phyloP scores from a whole-genome alignment of 345 rosid species.

The Clarkia xantiana region DNA sequence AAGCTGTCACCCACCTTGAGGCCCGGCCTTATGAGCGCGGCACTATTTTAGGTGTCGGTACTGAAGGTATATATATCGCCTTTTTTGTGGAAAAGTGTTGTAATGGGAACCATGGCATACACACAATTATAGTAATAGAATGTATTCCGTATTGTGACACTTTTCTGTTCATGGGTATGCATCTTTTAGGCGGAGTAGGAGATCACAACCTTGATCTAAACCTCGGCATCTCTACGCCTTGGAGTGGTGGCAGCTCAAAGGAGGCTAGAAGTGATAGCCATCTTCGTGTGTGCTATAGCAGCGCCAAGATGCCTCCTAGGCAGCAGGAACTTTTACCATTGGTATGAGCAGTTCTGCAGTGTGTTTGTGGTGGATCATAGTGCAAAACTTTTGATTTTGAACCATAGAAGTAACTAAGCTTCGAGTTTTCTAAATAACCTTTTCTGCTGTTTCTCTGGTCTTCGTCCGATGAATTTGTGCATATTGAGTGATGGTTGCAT shows the following conservation, averaged over 20 bases:
- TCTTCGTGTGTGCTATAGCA: slow-evolving; percentile 4
- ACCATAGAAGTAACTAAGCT: too few relatives aligned
- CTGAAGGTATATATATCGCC: slow-evolving; percentile 17
- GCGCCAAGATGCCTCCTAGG: slow-evolving; percentile 11
- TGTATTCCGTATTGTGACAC: neutral
- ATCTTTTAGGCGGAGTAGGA: slow-evolving; percentile 16
- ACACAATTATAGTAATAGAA: too few relatives aligned
- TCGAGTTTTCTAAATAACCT: too few relatives aligned
- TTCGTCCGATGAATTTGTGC: too few relatives aligned
- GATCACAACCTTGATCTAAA: slow-evolving; percentile 41
- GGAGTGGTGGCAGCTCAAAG: slow-evolving; percentile 6
- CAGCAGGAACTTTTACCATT: slow-evolving; percentile 7
- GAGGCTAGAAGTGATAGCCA: slow-evolving; percentile 7
- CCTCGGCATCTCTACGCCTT: slow-evolving; percentile 33
- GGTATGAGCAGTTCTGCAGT: too few relatives aligned
- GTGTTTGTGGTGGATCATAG: too few relatives aligned
- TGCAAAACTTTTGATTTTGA: too few relatives aligned
- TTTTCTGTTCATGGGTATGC: too few relatives aligned
- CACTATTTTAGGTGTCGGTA: slow-evolving; percentile 10
- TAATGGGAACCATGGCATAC: too few relatives aligned
- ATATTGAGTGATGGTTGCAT: too few relatives aligned
- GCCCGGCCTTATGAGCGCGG: slow-evolving; percentile 22
- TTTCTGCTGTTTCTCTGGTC: too few relatives aligned
- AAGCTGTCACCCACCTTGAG: slow-evolving; percentile 43
- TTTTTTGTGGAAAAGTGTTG: too few relatives aligned